Base-by-base conservation (phyloP, 768 basidiomycete species). In the Leccinum incarnatum region DNA sequence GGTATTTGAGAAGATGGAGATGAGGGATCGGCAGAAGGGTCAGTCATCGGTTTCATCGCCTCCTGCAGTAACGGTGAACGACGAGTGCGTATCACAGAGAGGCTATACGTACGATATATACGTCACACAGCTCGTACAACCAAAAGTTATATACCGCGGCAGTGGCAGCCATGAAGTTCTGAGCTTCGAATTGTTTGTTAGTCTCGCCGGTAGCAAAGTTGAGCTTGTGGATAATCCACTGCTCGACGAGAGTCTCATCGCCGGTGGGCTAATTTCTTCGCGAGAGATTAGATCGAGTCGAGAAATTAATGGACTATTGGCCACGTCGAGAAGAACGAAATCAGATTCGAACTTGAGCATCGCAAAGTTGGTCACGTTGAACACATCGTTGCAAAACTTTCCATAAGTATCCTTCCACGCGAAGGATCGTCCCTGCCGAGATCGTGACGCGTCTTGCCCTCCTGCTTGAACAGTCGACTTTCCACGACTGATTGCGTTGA, bases 321-420 rank as follows among this genome's bases (percentile, higher is more conserved):
- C 76, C 3, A 80, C 77, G 1, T 84, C 76, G 59, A 84, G 79
- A 14, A 95, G 94, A 29, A 88, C 84, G 66, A 97, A 98, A 42
- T 79, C 74, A 42, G 85, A 85, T 58, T 94, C 95, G 32, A 99
- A 79, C 77, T 96, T 96, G 73, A 98, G 85, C 90, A 98, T 94
- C 19, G 95, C 96, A 67, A 99, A 98, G 74, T 95, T 95, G 50
- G 95, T 98, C 1, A 96, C 97, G 70, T 99, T 99, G 83, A 96
- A 98, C 27, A 99, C 86, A 80, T 98, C 98, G 79, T 99, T 99
- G 79, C 97, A 98, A 81, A 99, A 99, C 76, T 98, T 98, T 74
- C 97, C 87, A 75, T 19, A 19, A 19, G 19, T 98, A 98, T 2
- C 95, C 97, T 75, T 98, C 95, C 30, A 98, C 94, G 54, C 95